A percentile compares a stretch with the other conserved stretches of the same genome.
These are phyloP conservation scores for Bretschneidera sinensis DNA, from an alignment of 345 rosid genomes.

Conservation along the genomic window DNA sequence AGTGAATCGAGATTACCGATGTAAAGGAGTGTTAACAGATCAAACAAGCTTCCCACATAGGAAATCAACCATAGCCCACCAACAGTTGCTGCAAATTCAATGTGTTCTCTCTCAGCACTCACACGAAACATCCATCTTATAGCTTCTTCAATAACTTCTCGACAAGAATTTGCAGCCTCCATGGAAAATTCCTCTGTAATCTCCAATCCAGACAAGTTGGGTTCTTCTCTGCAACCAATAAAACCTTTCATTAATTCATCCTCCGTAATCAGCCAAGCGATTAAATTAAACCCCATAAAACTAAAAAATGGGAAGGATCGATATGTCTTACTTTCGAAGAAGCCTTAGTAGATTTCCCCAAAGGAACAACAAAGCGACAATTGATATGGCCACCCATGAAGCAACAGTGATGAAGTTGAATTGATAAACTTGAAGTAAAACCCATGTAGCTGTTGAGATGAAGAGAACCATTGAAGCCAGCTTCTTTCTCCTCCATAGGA, in stretches of 20 bases:
- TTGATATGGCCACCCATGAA: slow-evolving; percentile 37
- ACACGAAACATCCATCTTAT: slow-evolving; percentile 38
- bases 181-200: slow-evolving; percentile 27
- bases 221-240: slow-evolving; percentile 31
- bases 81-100: slow-evolving; percentile 22
- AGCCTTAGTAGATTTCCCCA: slow-evolving; percentile 47
- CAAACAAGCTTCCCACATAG: slow-evolving; percentile 24
- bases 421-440: slow-evolving; percentile 32
- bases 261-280: neutral
- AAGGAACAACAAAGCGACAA: slow-evolving; percentile 32
- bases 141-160: slow-evolving; percentile 21
- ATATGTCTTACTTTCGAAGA: slow-evolving; percentile 40
- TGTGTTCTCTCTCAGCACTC: slow-evolving; percentile 34
- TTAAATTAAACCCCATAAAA: no score
- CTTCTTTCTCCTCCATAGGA: slow-evolving; percentile 55
- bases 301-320: no score
- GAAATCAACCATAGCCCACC: slow-evolving; percentile 31
- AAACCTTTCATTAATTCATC: neutral
- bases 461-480: slow-evolving; percentile 27
- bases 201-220: slow-evolving; percentile 31
- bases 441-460: slow-evolving; percentile 39
- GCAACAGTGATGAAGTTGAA: slow-evolving; percentile 37
- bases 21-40: slow-evolving; percentile 26
- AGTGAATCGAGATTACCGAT: slow-evolving; percentile 18
- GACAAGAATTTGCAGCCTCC: slow-evolving; percentile 24